A percentile compares a stretch with the other conserved stretches of the same genome.
Evolutionary conservation across 73 alveolate genomes (phyloP).

Genomic region (Uronychia binucleata): DNA sequence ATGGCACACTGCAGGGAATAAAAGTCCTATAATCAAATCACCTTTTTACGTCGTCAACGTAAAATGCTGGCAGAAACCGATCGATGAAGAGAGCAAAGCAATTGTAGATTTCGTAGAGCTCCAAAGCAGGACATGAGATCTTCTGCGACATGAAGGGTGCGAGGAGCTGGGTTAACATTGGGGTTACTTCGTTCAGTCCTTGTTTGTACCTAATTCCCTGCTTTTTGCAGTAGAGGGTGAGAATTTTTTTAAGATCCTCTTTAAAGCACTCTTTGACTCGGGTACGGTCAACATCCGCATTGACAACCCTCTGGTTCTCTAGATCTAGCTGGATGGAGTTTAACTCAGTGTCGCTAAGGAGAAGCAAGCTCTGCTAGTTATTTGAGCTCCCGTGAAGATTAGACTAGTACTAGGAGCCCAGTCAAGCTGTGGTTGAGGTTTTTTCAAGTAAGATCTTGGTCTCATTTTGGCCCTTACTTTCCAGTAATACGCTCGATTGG

Average conservation of each 20-base stretch:
- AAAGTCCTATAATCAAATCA: conserved; percentile 32
- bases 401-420: background rate
- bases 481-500: background rate
- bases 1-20: conserved; percentile 49
- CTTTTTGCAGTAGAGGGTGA: conserved; percentile 73
- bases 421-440: background rate
- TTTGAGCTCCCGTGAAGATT: background rate
- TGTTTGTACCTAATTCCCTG: conserved; percentile 68
- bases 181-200: conserved; percentile 83
- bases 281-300: conserved; percentile 55
- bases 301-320: conserved; percentile 45
- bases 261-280: conserved; percentile 33
- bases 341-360: background rate
- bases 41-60: conserved; percentile 21
- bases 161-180: conserved; percentile 15
- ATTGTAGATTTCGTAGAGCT: conserved; percentile 17
- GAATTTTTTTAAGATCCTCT: conserved; percentile 53
- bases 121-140: conserved; percentile 3
- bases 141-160: conserved; percentile 24
- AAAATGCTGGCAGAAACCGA: conserved; percentile 36
- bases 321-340: background rate
- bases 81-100: conserved; percentile 32
- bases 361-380: background rate
- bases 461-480: background rate
- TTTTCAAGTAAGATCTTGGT: background rate